Evolutionary conservation across 179 eudicot species (phyloP).

Genomic region (Beta macrorhiza): DNA sequence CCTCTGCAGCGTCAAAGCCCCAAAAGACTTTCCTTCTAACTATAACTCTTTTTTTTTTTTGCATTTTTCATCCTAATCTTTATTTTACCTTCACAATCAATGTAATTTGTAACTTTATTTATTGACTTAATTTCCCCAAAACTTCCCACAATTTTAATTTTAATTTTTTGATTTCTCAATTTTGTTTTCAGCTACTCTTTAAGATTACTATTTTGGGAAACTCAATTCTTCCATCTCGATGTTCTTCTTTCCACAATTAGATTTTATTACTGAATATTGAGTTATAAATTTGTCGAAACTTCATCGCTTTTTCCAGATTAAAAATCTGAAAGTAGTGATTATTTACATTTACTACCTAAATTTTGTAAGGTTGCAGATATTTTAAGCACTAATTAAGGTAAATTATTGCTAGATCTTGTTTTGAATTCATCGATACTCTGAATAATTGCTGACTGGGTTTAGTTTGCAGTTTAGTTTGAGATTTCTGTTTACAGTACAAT

Average conservation of each 20-base stretch:
- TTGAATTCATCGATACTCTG: not conserved
- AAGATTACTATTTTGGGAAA: not conserved
- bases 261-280: slow-evolving; percentile 2
- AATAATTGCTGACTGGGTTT: not conserved
- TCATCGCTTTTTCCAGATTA: not conserved
- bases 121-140: not conserved
- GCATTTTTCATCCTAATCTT: not conserved
- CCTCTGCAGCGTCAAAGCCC: slow-evolving; percentile 11
- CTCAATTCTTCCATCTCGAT: not conserved
- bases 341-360: not conserved
- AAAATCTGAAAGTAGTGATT: not conserved
- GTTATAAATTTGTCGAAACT: slow-evolving; percentile 21
- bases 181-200: not conserved
- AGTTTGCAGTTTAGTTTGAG: not conserved
- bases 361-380: slow-evolving; percentile 17
- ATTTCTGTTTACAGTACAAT: not conserved
- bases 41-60: not conserved
- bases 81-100: not conserved
- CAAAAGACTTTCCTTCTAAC: not conserved
- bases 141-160: not conserved
- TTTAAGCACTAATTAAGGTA: slow-evolving; percentile 25
- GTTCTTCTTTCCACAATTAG: not conserved
- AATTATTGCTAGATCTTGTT: slow-evolving; percentile 21
- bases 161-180: not conserved
- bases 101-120: not conserved